A percentile compares a stretch with the other conserved stretches of the same genome.
Evolutionary conservation across 1,139 yeast genomes (phyloP).

Genomic region (Blastobotrys aristatus): DNA sequence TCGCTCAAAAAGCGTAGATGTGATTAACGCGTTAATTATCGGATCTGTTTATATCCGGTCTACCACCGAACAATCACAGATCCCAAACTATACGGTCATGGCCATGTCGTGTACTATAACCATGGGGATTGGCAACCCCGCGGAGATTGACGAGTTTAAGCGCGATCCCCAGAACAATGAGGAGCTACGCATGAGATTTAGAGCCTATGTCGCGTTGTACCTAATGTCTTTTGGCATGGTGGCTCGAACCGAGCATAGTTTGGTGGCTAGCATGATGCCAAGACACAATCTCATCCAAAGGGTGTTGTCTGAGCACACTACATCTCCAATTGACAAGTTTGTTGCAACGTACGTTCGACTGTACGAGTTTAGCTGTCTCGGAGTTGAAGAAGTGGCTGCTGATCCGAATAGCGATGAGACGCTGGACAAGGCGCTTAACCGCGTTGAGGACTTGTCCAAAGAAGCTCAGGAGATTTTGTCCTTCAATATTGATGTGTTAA

Average conservation of each 20-base stretch:
- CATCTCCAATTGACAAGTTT: background rate
- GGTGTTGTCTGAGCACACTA: constrained; percentile 2
- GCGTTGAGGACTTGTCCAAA: background rate
- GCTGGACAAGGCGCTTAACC: background rate
- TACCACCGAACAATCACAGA: background rate
- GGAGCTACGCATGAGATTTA: background rate
- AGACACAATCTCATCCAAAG: background rate
- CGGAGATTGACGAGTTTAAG: background rate
- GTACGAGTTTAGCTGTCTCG: background rate
- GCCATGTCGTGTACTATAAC: background rate
- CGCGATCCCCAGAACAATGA: background rate
- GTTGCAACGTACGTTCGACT: background rate
- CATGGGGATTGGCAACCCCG: background rate
- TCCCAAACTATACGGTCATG: constrained; percentile 8
- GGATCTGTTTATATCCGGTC: constrained; percentile 4
- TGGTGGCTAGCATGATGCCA: background rate
- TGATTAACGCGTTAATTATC: constrained; percentile 5
- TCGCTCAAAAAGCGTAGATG: background rate
- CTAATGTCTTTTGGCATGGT: background rate
- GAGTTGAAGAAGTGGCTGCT: background rate
- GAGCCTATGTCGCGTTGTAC: background rate
- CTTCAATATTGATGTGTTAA: background rate
- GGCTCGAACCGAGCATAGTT: background rate
- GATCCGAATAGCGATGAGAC: background rate
- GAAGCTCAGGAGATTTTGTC: background rate